A percentile compares a stretch with the other conserved stretches of the same genome.
Conservation (phyloP, 202 grass and related monocot species). For the Cymbopogon flexuosus region DNA sequence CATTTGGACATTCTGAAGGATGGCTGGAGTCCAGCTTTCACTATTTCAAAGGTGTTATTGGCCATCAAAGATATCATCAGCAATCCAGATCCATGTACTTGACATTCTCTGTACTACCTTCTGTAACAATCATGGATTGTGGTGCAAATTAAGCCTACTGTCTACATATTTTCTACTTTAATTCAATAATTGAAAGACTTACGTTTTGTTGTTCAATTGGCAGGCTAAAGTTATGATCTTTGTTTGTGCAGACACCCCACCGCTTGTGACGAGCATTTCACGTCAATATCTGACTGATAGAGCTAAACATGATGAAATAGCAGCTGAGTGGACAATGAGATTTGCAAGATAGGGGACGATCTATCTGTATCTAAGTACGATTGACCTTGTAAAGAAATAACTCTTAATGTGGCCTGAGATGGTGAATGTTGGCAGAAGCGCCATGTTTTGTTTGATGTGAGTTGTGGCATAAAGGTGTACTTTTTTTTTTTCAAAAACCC, state of each 20-base stretch:
- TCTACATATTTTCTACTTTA: not conserved
- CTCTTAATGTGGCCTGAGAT: constrained; percentile 24
- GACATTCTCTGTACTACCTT: constrained; percentile 33
- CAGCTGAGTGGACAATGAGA: constrained; percentile 80
- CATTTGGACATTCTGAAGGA: constrained; percentile 70
- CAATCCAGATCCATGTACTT: constrained; percentile 84
- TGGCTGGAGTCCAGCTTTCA: constrained; percentile 81
- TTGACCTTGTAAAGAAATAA: constrained; percentile 29
- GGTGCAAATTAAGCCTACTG: not conserved
- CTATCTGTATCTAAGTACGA: constrained; percentile 19
- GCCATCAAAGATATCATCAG: constrained; percentile 73
- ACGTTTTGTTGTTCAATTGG: not conserved
- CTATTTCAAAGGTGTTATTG: constrained; percentile 84
- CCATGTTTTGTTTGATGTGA: constrained; percentile 32
- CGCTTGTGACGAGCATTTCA: constrained; percentile 47
- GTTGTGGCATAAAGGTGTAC: constrained; percentile 30
- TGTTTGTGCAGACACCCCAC: constrained; percentile 51
- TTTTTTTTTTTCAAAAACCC: not conserved
- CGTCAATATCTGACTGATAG: constrained; percentile 62
- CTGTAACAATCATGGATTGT: not conserved
- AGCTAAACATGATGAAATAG: constrained; percentile 73
- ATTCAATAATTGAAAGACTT: constrained; percentile 14
- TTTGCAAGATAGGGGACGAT: constrained; percentile 64
- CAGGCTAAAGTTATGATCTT: constrained; percentile 24
- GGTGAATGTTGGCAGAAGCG: constrained; percentile 28